A percentile compares a stretch with the other conserved stretches of the same genome.
Conservation (phyloP, 2,329 filamentous ascomycete genomes). For the Cryphonectria radicalis region DNA sequence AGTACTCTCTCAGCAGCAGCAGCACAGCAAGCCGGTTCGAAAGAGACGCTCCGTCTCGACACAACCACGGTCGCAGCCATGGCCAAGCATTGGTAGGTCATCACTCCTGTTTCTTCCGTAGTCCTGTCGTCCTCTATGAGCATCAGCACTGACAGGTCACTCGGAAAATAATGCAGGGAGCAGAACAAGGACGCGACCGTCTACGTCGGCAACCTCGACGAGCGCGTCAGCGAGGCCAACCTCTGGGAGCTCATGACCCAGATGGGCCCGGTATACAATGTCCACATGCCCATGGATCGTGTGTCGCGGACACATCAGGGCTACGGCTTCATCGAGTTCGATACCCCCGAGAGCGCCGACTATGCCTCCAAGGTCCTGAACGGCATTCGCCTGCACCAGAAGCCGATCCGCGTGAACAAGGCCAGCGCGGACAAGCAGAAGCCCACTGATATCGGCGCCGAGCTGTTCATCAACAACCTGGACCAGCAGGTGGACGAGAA, state of each 20-base stretch:
- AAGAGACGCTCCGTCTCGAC: background rate
- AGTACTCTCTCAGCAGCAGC: background rate
- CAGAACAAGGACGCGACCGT: conserved; percentile 98
- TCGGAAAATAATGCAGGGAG: conserved; percentile 63
- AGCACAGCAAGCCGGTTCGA: background rate
- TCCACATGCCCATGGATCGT: conserved; percentile 96
- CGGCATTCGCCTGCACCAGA: conserved; percentile 88
- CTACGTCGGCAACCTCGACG: conserved; percentile 98
- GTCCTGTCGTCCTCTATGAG: background rate
- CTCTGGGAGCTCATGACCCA: conserved; percentile 99
- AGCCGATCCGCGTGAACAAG: conserved; percentile 96
- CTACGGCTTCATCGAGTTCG: conserved; percentile 99
- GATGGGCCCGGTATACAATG: conserved; percentile 95
- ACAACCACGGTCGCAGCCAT: conserved; percentile 29
- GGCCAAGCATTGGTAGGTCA: conserved; percentile 39
- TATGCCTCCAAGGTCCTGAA: conserved; percentile 98
- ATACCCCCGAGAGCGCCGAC: conserved; percentile 91
- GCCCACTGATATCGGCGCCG: conserved; percentile 89
- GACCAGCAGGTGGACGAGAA: conserved; percentile 95
- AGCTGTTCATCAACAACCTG: conserved; percentile 95
- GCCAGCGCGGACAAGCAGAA: conserved; percentile 90
- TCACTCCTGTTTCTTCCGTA: too few relatives aligned
- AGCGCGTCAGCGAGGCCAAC: conserved; percentile 86
- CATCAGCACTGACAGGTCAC: background rate
- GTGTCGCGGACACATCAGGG: conserved; percentile 97